Base-by-base conservation (phyloP, 2,329 filamentous ascomycete species). In the Phaeosphaeriaceae sp. region DNA sequence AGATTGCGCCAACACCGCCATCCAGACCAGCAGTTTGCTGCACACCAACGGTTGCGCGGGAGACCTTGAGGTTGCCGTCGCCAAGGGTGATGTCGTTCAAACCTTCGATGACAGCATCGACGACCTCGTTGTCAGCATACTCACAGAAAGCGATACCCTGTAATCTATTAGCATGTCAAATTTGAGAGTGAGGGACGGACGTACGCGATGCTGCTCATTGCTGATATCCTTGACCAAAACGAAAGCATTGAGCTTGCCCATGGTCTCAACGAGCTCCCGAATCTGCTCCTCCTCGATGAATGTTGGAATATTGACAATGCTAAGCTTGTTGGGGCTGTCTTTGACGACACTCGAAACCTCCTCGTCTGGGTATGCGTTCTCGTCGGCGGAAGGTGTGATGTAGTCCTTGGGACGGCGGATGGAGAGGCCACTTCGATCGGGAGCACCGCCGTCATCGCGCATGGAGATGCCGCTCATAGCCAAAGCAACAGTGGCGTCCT, bases 141-240 rank as follows among this genome's bases (percentile, higher is more conserved):
- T 99, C 96, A 79, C 92, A 96, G 82, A 99, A 99, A 0, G 94
- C 94, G 69, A 99, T 93, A 31, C 95, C 95, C 90, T 97, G 65
- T 31, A 59, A 33, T 17, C 27, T 21, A 33, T 70, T 63, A 72
- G 66, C 48, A 51, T n/a, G 44, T 15, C 1, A 7, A 21, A n/a
- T 51, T 11, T 27, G 15, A 7, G 3, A 48, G 20, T n/a, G 11
- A 15, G 24, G 3, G 10, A 48, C 2, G 41, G 5, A 82, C 89
- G 82, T 85, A 95, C 92, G 69, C 92, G 86, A 54, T 93, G 96
- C 78, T 97, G 91, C 54, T 93, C 93, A 1, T 91, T 94, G 63
- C 88, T 87, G 31, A 82, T 87, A 70, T 99, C 94, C 75, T 96
- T 96, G 56, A 95, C 93, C 48, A 99, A 80, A 4, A 94, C 85